A percentile compares a stretch with the other conserved stretches of the same genome.
Evolutionary conservation across 305 asterid genomes (phyloP).

Genomic region (Galium porrigens): DNA sequence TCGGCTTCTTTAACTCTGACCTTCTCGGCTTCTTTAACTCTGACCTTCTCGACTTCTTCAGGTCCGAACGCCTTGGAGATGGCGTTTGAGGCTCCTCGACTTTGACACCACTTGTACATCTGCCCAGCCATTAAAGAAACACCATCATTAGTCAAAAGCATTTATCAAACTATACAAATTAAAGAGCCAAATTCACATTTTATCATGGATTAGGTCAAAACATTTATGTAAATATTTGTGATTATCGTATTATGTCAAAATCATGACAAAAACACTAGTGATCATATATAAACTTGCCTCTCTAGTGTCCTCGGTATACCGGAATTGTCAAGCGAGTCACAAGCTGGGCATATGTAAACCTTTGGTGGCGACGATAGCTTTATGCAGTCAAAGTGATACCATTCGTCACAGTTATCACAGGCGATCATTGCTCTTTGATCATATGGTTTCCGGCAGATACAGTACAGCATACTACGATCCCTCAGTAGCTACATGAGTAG

Average conservation of each 20-base stretch:
- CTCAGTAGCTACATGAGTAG: constrained; percentile 48
- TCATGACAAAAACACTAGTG: not conserved
- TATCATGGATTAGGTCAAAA: too few relatives aligned
- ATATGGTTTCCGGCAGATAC: constrained; percentile 80
- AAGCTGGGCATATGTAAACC: constrained; percentile 72
- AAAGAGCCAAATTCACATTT: too few relatives aligned
- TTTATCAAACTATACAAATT: too few relatives aligned
- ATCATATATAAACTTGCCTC: constrained; percentile 22
- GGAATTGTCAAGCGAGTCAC: constrained; percentile 33
- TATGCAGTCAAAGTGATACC: constrained; percentile 94
- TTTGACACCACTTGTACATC: constrained; percentile 30
- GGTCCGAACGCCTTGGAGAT: constrained; percentile 41
- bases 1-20: constrained; percentile 27
- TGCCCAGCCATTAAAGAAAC: constrained; percentile 20
- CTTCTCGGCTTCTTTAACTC: constrained; percentile 32
- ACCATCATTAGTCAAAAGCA: not conserved
- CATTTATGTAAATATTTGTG: too few relatives aligned
- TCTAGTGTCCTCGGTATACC: constrained; percentile 26
- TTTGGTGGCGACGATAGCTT: constrained; percentile 57
- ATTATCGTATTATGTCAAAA: not conserved
- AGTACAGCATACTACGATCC: constrained; percentile 92
- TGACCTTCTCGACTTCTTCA: constrained; percentile 26
- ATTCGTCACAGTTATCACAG: constrained; percentile 76
- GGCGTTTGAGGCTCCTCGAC: constrained; percentile 86
- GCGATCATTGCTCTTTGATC: constrained; percentile 79